Evolutionary conservation across 495 filamentous ascomycete species (phyloP).

Genomic region (Cercophora sp.): DNA sequence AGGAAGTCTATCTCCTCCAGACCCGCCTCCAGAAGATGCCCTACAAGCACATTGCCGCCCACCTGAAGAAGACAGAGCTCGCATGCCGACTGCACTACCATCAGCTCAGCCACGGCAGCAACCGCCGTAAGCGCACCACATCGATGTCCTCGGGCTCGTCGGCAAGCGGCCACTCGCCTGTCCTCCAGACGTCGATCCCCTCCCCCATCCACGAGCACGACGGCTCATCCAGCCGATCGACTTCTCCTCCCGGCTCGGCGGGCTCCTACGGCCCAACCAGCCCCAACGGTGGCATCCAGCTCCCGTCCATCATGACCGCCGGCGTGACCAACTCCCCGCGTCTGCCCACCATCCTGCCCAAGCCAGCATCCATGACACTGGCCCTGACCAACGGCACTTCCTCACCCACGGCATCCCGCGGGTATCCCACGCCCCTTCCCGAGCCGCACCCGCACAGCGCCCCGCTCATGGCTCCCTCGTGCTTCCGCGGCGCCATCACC

Average conservation of each 20-base stretch:
- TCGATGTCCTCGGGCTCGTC: conserved; percentile 58
- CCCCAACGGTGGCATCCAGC: conserved; percentile 36
- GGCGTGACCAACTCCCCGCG: conserved; percentile 37
- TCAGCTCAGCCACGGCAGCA: conserved; percentile 76
- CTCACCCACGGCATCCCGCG: conserved; percentile 31
- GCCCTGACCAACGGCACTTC: conserved; percentile 27
- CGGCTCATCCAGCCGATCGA: conserved; percentile 27
- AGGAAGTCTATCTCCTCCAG: conserved; percentile 83
- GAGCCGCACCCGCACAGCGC: conserved; percentile 32
- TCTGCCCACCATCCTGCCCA: conserved; percentile 57
- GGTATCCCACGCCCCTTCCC: conserved; percentile 32
- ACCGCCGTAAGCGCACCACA: conserved; percentile 62
- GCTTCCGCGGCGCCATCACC: conserved; percentile 25
- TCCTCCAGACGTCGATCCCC: conserved; percentile 39
- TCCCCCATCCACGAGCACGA: conserved; percentile 45
- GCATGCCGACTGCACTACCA: conserved; percentile 83
- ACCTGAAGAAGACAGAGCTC: conserved; percentile 80
- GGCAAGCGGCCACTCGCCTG: conserved; percentile 43
- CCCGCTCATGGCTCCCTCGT: conserved; percentile 23
- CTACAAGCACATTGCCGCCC: conserved; percentile 81
- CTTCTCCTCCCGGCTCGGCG: conserved; percentile 35
- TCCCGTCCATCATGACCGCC: conserved; percentile 41
- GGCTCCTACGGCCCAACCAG: conserved; percentile 34
- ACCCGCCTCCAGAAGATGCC: conserved; percentile 82
- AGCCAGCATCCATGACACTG: conserved; percentile 50